Evolutionary conservation across 257 asterid species (phyloP), one percentile per base, ranked within the genome.

Genomic region (Ballota nigra): DNA sequence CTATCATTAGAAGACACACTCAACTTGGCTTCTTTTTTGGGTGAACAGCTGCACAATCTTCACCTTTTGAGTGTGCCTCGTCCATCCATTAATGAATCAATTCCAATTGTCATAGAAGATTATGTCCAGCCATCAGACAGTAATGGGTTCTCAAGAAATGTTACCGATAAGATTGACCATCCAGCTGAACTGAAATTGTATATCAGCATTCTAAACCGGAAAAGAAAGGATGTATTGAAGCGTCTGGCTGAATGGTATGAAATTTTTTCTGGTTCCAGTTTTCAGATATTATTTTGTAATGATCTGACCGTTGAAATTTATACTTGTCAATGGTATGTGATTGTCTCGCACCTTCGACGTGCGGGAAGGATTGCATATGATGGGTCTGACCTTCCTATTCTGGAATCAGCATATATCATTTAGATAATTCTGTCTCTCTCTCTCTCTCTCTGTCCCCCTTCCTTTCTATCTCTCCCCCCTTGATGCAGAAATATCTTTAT

Each of bases 31-130:
- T 83, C 92, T 8, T 95, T 95, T 78, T 80, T 95, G 81, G 99
- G 98, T 56, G 92, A 95, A 86, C 95, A 92, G 86, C 76, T 95
- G 79, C 91, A 77, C 63, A 72, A 83, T 82, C 95, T 95, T 78
- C 99, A 92, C 78, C 75, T 57, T 72, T 71, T 95, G 79, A 98
- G 98, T 75, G 76, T 95, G 76, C 98, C 98, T 5, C 63, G 67
- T 70, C 91, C 85, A 69, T 79, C 91, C 68, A 66, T 77, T 64
- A 74, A 63, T 69, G 75, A 71, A 60, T 71, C 79, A 16, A 63
- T 69, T 75, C 74, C 67, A 18, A 69, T 57, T 63, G 78, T 73
- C 41, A 65, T 76, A 43, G 78, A 83, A 78, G 76, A 79, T 66
- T 61, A 75, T 72, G 45, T 41, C 38, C 81, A 79, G 66, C 71